Conservation (phyloP, 2,329 filamentous ascomycete genomes). For the Aspergillus phoenicis region DNA sequence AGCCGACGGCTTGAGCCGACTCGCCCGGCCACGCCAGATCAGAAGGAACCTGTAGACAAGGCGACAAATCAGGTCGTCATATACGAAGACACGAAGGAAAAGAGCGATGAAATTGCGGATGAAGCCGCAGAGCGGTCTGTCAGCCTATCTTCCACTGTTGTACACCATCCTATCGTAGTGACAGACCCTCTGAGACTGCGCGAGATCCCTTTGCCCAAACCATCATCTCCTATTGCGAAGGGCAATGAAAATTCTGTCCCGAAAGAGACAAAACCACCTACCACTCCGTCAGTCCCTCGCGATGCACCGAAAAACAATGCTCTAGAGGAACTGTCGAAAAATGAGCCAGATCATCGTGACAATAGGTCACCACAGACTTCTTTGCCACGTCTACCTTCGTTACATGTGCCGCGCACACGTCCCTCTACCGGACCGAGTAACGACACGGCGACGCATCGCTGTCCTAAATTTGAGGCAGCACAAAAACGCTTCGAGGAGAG, state of each 20-base stretch:
- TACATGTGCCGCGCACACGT: constrained; percentile 19
- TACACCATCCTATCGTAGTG: background rate
- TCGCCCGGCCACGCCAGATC: constrained; percentile 38
- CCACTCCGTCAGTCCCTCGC: constrained; percentile 20
- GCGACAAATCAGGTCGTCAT: too few relatives aligned
- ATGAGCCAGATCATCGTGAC: constrained; percentile 37
- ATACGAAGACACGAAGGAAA: too few relatives aligned
- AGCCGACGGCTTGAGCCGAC: constrained; percentile 38
- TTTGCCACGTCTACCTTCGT: background rate
- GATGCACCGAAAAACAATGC: constrained; percentile 29
- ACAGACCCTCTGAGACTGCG: background rate
- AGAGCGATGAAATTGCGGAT: too few relatives aligned
- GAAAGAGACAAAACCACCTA: constrained; percentile 17
- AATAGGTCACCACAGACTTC: constrained; percentile 22
- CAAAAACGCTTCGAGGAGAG: constrained; percentile 33
- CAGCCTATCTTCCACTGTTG: background rate
- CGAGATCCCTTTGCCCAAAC: background rate
- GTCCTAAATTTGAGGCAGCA: constrained; percentile 27
- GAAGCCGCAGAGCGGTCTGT: background rate
- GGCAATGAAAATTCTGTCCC: constrained; percentile 30
- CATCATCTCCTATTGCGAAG: background rate
- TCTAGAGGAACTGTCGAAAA: constrained; percentile 43
- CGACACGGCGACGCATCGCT: constrained; percentile 22
- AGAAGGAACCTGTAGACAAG: constrained; percentile 5
- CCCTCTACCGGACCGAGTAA: background rate